phyloP scores from a whole-genome alignment of 1,139 yeast species.

The Diutina neorugosa region DNA sequence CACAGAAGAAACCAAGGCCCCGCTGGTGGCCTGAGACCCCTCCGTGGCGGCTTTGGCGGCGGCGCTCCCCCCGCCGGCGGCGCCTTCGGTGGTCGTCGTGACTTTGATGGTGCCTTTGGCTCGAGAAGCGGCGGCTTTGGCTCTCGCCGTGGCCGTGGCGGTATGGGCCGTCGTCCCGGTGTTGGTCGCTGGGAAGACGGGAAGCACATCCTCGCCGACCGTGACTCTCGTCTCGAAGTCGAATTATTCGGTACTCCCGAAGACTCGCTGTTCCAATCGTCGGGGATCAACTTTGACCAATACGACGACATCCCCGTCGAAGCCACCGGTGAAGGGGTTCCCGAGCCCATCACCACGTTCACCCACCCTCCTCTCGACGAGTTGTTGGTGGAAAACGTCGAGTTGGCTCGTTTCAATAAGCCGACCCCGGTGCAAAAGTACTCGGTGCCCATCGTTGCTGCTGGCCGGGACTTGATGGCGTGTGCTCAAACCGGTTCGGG shows the following conservation, averaged over 20 bases:
- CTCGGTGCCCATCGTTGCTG: slow-evolving; percentile 93
- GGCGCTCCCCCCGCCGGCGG: slow-evolving; percentile 11
- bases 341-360: slow-evolving; percentile 83
- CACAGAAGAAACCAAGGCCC: slow-evolving; percentile 36
- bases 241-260: slow-evolving; percentile 70
- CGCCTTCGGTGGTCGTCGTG: slow-evolving; percentile 14
- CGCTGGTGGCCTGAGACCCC: slow-evolving; percentile 7
- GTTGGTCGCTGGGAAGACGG: slow-evolving; percentile 81
- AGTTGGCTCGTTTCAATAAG: slow-evolving; percentile 77
- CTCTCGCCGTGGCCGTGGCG: slow-evolving; percentile 6
- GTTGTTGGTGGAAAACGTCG: slow-evolving; percentile 77
- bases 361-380: slow-evolving; percentile 88
- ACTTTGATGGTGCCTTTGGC: slow-evolving; percentile 7
- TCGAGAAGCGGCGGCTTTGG: slow-evolving; percentile 15
- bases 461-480: slow-evolving; percentile 97
- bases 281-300: slow-evolving; percentile 93
- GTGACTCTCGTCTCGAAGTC: slow-evolving; percentile 53
- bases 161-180: slow-evolving; percentile 21
- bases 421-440: slow-evolving; percentile 99
- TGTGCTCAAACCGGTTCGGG: slow-evolving; percentile 99
- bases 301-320: slow-evolving; percentile 29
- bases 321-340: slow-evolving; percentile 91
- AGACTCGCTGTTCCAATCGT: slow-evolving; percentile 89
- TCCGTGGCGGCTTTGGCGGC: slow-evolving; percentile 6
- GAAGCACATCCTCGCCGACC: slow-evolving; percentile 73